Conservation (phyloP, 768 basidiomycete genomes). For the Suillus subalutaceus region DNA sequence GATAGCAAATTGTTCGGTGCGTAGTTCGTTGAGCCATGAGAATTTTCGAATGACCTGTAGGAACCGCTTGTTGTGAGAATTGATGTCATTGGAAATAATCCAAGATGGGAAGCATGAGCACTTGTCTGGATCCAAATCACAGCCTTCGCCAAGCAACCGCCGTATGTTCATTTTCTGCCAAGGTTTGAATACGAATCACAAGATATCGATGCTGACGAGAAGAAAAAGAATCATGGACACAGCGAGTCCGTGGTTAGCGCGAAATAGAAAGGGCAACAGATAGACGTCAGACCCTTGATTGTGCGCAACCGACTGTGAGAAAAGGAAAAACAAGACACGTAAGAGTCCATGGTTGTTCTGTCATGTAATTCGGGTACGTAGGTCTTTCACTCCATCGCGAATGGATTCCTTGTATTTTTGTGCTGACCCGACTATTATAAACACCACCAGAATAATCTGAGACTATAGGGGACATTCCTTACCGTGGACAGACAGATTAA, state of each 20-base stretch:
- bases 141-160: background rate
- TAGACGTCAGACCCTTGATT: background rate
- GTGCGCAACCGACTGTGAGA: background rate
- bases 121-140: background rate
- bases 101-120: background rate
- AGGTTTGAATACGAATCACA: background rate
- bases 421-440: background rate
- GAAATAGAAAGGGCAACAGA: background rate
- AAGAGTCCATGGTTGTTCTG: background rate
- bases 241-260: background rate
- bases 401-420: background rate
- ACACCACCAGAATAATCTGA: conserved; percentile 66
- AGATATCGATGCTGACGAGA: background rate
- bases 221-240: background rate
- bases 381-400: conserved; percentile 21
- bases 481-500: conserved; percentile 57
- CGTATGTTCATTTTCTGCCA: background rate
- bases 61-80: background rate
- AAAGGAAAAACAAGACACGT: background rate
- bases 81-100: background rate
- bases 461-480: conserved; percentile 73
- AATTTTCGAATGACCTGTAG: background rate
- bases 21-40: background rate
- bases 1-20: background rate
- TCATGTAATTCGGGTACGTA: conserved; percentile 61